Evolutionary conservation across 2,329 filamentous ascomycete species (phyloP).

Genomic region (Cryphonectria naterciae): DNA sequence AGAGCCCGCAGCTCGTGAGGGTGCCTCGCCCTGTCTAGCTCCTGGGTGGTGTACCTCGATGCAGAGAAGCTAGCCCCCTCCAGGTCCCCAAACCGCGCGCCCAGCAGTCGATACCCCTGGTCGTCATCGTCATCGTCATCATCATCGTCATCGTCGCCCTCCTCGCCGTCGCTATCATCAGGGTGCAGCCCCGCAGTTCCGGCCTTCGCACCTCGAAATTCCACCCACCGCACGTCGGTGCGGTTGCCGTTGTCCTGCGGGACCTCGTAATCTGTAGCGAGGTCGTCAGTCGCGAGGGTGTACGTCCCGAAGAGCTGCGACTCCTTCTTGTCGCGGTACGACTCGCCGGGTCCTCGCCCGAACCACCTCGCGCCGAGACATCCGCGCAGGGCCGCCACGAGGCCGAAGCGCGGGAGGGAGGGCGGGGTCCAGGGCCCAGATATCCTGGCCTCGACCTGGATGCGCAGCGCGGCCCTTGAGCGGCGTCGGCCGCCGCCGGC

Average conservation of each 20-base stretch:
- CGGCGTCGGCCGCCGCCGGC: no score
- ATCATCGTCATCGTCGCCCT: background rate
- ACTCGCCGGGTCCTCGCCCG: slow-evolving; percentile 68
- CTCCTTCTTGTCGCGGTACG: slow-evolving; percentile 68
- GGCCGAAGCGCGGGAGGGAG: slow-evolving; percentile 66
- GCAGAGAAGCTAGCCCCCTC: slow-evolving; percentile 60
- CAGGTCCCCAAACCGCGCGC: slow-evolving; percentile 50
- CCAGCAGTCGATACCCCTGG: slow-evolving; percentile 39
- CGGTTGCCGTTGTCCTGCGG: slow-evolving; percentile 71
- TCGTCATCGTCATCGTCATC: background rate
- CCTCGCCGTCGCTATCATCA: background rate
- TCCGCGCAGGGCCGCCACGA: slow-evolving; percentile 51
- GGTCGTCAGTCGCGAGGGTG: slow-evolving; percentile 49
- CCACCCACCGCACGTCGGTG: slow-evolving; percentile 65
- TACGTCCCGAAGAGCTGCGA: slow-evolving; percentile 63
- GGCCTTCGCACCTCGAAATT: slow-evolving; percentile 42
- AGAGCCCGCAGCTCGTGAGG: slow-evolving; percentile 57
- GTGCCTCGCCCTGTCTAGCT: slow-evolving; percentile 59
- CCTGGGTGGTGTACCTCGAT: slow-evolving; percentile 56
- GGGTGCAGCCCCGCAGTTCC: background rate
- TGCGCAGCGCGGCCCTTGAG: slow-evolving; percentile 41
- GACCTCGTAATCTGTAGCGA: slow-evolving; percentile 67
- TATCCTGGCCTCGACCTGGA: slow-evolving; percentile 54
- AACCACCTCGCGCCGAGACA: slow-evolving; percentile 61
- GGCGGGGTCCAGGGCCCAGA: slow-evolving; percentile 54